phyloP scores from a whole-genome alignment of 352 stramenopile genomes.

The Elongisporangium prolatum region DNA sequence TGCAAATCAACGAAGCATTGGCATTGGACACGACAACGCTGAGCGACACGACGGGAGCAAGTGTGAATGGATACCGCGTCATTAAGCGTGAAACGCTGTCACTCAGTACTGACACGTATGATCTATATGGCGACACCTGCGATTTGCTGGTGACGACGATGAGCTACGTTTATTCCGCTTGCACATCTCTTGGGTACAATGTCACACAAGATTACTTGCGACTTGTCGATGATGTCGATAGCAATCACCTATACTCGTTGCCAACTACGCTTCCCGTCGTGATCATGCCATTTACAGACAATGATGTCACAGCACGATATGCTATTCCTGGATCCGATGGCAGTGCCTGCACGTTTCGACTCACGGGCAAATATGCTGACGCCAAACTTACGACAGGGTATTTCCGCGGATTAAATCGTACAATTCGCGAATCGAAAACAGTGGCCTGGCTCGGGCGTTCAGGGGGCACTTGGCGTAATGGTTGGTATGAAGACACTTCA shows the following conservation, averaged over 20 bases:
- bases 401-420: not conserved
- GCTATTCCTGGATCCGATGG: conserved; percentile 2
- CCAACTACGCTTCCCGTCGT: conserved; percentile 5
- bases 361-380: not conserved
- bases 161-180: conserved; percentile 13
- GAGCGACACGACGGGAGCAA: not conserved
- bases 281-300: conserved; percentile 1
- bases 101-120: not conserved
- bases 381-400: not conserved
- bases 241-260: not conserved
- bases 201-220: not conserved
- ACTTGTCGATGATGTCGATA: conserved; percentile 2
- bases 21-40: not conserved
- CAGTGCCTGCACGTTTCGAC: conserved; percentile 7
- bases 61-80: conserved; percentile 20
- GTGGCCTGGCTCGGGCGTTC: not conserved
- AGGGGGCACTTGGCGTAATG: conserved; percentile 5
- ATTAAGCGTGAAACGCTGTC: not conserved
- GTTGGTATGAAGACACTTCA: conserved; percentile 7
- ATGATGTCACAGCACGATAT: not conserved
- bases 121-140: conserved; percentile 7
- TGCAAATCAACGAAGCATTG: conserved; percentile 31
- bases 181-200: conserved; percentile 5
- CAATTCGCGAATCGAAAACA: not conserved
- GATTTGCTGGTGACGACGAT: conserved; percentile 18